Percentiles rank a stretch among this genome's conserved stretches.
Conservation (phyloP, 2,329 filamentous ascomycete genomes). For the Apiospora marii region DNA sequence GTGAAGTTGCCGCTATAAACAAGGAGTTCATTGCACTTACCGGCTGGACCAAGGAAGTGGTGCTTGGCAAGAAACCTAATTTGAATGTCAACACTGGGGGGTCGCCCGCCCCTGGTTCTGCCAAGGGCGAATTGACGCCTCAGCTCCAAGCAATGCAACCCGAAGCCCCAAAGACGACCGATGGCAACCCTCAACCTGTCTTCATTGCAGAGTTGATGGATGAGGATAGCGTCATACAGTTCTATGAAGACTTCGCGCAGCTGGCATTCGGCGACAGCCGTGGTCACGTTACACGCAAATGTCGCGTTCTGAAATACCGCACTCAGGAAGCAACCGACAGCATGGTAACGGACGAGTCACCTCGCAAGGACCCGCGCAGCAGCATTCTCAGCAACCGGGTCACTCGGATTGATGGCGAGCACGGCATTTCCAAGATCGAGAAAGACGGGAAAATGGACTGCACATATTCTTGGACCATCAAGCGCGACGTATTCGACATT, state of each 20-base stretch:
- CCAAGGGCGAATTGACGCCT: slow-evolving; percentile 59
- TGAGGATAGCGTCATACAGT: slow-evolving; percentile 90
- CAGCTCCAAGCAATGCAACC: slow-evolving; percentile 55
- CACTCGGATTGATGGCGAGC: slow-evolving; percentile 72
- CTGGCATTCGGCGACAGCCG: slow-evolving; percentile 91
- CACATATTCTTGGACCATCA: slow-evolving; percentile 96
- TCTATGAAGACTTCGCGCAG: slow-evolving; percentile 94
- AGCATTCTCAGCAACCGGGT: slow-evolving; percentile 67
- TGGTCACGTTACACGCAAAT: slow-evolving; percentile 82
- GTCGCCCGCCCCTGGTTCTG: slow-evolving; percentile 51
- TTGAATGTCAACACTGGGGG: slow-evolving; percentile 82
- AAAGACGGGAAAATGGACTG: slow-evolving; percentile 93
- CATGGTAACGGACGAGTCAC: slow-evolving; percentile 50
- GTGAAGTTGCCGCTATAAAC: slow-evolving; percentile 93
- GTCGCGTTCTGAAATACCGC: slow-evolving; percentile 89
- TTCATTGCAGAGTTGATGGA: slow-evolving; percentile 94
- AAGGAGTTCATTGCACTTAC: slow-evolving; percentile 97
- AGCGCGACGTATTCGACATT: slow-evolving; percentile 96
- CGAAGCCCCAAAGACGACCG: slow-evolving; percentile 48
- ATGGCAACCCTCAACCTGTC: slow-evolving; percentile 74
- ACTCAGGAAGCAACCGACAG: slow-evolving; percentile 66
- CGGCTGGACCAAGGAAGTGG: slow-evolving; percentile 89
- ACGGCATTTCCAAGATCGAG: slow-evolving; percentile 82
- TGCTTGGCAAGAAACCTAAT: slow-evolving; percentile 88
- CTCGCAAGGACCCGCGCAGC: slow-evolving; percentile 54